phyloP scores from a whole-genome alignment of 2,329 filamentous ascomycete species.

The Aspergillus brasiliensis region DNA sequence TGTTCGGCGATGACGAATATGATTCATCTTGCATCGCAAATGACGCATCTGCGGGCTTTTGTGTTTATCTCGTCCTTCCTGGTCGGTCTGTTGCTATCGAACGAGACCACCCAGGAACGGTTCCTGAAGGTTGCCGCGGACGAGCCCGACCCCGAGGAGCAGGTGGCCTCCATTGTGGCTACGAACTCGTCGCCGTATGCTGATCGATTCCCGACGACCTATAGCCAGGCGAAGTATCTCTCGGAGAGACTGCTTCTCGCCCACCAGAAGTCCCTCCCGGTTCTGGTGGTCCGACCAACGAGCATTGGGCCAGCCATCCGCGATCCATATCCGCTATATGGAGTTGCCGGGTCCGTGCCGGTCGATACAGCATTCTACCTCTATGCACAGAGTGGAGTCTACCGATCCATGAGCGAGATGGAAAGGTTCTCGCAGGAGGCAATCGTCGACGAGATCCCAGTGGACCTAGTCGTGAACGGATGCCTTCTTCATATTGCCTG shows the following conservation, averaged over 20 bases:
- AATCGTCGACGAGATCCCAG: constrained; percentile 21
- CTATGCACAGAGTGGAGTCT: background rate
- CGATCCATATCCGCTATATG: constrained; percentile 21
- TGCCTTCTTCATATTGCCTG: constrained; percentile 19
- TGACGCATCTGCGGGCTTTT: no score
- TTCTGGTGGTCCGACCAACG: constrained; percentile 20
- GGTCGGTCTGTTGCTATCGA: no score
- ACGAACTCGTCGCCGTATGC: no score
- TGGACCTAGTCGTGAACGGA: constrained; percentile 20
- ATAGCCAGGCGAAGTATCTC: constrained; percentile 21
- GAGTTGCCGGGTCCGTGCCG: constrained; percentile 18
- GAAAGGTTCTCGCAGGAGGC: background rate
- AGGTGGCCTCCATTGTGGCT: background rate
- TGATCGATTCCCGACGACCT: background rate
- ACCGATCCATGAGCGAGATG: background rate
- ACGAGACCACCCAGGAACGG: no score
- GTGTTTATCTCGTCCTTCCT: no score
- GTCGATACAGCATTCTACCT: background rate
- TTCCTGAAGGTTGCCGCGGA: background rate
- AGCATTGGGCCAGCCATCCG: constrained; percentile 21
- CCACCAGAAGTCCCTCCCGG: background rate
- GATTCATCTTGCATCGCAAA: no score
- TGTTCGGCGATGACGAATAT: no score
- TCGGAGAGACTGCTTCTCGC: constrained; percentile 16
- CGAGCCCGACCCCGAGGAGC: background rate